These are phyloP conservation scores for Venturia pyrina DNA, from an alignment of 2,329 filamentous ascomycete genomes.

Conservation along the genomic window DNA sequence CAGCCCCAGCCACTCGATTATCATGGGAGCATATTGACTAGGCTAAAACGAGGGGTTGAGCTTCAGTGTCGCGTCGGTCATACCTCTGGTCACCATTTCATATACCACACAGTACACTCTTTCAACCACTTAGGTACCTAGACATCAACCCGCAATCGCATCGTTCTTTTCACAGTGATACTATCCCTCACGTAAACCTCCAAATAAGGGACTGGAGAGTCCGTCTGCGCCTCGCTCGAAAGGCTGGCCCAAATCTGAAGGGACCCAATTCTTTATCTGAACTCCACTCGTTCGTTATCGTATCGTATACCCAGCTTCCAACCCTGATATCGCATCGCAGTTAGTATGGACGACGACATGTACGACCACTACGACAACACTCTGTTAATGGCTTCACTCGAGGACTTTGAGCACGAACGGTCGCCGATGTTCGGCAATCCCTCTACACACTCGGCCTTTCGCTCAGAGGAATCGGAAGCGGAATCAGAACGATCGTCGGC, in stretches of 20 bases:
- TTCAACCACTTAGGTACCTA: background rate
- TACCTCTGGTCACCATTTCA: background rate
- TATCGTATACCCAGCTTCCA: background rate
- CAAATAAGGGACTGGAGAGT: background rate
- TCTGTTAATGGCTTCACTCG: constrained; percentile 49
- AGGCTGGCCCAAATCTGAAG: background rate
- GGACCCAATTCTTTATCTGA: background rate
- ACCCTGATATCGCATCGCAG: background rate
- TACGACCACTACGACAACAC: constrained; percentile 31
- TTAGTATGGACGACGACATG: constrained; percentile 8
- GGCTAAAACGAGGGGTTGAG: background rate
- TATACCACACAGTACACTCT: too few relatives aligned
- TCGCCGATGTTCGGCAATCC: constrained; percentile 45
- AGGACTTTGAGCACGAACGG: constrained; percentile 47
- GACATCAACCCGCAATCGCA: background rate
- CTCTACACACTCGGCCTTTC: constrained; percentile 55
- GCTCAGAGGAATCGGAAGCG: constrained; percentile 34
- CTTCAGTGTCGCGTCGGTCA: background rate
- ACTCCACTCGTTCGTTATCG: background rate
- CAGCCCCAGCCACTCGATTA: background rate
- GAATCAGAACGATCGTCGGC: constrained; percentile 37
- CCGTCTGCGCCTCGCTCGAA: background rate
- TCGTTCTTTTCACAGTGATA: background rate
- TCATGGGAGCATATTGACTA: background rate
- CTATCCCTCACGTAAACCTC: background rate